Conservation (phyloP, 768 basidiomycete genomes). For the Amanita pallidorosea region DNA sequence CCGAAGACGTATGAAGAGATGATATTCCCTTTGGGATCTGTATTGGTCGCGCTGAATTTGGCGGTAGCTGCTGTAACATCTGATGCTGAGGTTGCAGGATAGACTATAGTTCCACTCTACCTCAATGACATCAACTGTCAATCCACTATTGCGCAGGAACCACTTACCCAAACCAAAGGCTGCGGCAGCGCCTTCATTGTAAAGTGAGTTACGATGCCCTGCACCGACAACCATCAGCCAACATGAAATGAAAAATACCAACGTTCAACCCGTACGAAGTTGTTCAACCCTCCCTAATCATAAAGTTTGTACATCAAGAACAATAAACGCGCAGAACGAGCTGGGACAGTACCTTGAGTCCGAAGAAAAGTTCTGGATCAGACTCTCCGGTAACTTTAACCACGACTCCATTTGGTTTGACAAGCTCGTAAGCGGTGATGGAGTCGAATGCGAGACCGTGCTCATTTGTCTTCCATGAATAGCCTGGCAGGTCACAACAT, state of each 20-base stretch:
- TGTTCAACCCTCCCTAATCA: conserved; percentile 48
- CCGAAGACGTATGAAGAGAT: conserved; percentile 34
- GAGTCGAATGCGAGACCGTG: conserved; percentile 27
- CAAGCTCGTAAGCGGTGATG: conserved; percentile 42
- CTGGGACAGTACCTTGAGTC: conserved; percentile 20
- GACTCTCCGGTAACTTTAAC: conserved; percentile 21
- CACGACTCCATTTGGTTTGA: conserved; percentile 42
- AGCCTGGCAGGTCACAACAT: conserved; percentile 33
- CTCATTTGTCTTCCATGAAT: conserved; percentile 31
- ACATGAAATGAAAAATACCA: conserved; percentile 7
- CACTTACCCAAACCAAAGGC: conserved; percentile 46
- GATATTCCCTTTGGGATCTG: conserved; percentile 39
- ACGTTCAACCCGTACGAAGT: conserved; percentile 31
- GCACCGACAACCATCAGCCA: no score
- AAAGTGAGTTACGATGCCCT: conserved; percentile 41
- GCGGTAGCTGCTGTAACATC: conserved; percentile 24
- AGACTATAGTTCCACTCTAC: conserved; percentile 40
- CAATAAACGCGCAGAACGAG: conserved; percentile 7
- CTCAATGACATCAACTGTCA: not conserved
- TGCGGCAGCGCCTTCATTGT: conserved; percentile 41
- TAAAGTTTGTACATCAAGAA: not conserved
- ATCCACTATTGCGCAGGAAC: not conserved
- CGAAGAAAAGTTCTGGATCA: conserved; percentile 30
- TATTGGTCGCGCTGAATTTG: conserved; percentile 26
- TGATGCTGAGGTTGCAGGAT: conserved; percentile 6